These are phyloP conservation scores for Leptosphaerulina australis DNA, from an alignment of 2,329 filamentous ascomycete species.

Conservation along the genomic window DNA sequence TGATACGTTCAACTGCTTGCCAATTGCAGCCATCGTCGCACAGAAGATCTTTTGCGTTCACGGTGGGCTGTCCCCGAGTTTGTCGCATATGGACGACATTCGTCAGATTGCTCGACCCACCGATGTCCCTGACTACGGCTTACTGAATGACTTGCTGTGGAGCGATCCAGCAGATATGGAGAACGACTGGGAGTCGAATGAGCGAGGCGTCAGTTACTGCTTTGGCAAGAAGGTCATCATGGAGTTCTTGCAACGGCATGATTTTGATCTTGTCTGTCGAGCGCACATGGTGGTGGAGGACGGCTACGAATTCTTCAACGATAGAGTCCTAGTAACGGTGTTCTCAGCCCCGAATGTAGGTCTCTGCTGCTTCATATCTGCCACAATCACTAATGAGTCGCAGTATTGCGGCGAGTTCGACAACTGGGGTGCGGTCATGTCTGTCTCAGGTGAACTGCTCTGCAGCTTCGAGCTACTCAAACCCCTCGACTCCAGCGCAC, in stretches of 20 bases:
- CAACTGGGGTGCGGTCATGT: slow-evolving; percentile 99
- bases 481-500: slow-evolving; percentile 89
- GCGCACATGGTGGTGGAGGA: slow-evolving; percentile 99
- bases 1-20: slow-evolving; percentile 93
- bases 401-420: slow-evolving; percentile 99
- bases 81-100: slow-evolving; percentile 98
- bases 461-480: slow-evolving; percentile 98
- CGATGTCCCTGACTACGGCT: slow-evolving; percentile 94
- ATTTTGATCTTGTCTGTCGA: slow-evolving; percentile 95
- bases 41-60: slow-evolving; percentile 99
- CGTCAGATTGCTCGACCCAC: slow-evolving; percentile 93
- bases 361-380: slow-evolving; percentile 26
- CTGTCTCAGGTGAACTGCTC: slow-evolving; percentile 87
- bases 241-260: slow-evolving; percentile 90
- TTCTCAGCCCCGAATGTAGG: slow-evolving; percentile 97
- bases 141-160: slow-evolving; percentile 95
- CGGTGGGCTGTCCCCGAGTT: slow-evolving; percentile 86
- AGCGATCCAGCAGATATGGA: slow-evolving; percentile 98
- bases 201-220: slow-evolving; percentile 95
- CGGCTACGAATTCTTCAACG: slow-evolving; percentile 98
- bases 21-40: slow-evolving; percentile 94
- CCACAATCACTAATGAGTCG: slow-evolving; percentile 23
- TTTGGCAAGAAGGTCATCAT: slow-evolving; percentile 98
- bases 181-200: slow-evolving; percentile 96
- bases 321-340: slow-evolving; percentile 91